These are phyloP conservation scores for Umbelopsis vinacea DNA, from an alignment of 192 early-diverging fungal genomes.

Conservation along the genomic window DNA sequence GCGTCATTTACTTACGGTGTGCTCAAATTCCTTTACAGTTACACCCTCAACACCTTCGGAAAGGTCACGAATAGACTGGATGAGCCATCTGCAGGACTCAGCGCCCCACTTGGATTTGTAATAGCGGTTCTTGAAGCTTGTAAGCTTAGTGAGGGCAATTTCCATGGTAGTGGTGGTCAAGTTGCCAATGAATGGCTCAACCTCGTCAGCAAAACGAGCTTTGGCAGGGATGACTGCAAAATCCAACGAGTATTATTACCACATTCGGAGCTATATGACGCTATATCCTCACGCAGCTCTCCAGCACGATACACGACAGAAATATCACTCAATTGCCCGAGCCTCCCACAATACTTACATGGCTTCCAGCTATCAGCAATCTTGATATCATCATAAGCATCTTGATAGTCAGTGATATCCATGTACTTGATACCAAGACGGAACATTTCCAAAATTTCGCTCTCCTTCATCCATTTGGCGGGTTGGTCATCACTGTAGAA, in stretches of 20 bases:
- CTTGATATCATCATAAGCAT: slow-evolving; percentile 26
- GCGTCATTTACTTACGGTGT: slow-evolving; percentile 42
- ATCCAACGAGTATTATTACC: slow-evolving; percentile 4
- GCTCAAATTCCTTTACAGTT: slow-evolving; percentile 75
- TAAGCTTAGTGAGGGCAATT: slow-evolving; percentile 73
- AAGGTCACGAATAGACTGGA: slow-evolving; percentile 55
- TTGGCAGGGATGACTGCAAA: slow-evolving; percentile 53
- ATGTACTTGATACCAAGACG: slow-evolving; percentile 75
- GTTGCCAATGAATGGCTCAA: slow-evolving; percentile 57
- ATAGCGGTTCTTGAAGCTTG: slow-evolving; percentile 88
- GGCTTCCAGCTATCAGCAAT: slow-evolving; percentile 29
- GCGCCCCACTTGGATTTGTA: slow-evolving; percentile 76
- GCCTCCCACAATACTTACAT: slow-evolving; percentile 10
- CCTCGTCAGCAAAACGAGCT: slow-evolving; percentile 62
- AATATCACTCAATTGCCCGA: no score
- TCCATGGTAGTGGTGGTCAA: slow-evolving; percentile 74
- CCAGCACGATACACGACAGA: no score
- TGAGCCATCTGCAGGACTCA: slow-evolving; percentile 74
- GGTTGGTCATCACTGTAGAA: slow-evolving; percentile 47
- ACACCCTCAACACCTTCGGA: slow-evolving; percentile 54
- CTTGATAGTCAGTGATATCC: slow-evolving; percentile 83
- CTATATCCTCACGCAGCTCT: background rate
- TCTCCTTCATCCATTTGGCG: slow-evolving; percentile 61
- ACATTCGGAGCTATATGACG: slow-evolving; percentile 1
- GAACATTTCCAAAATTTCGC: slow-evolving; percentile 69